phyloP scores from a whole-genome alignment of 305 asterid species.

The Stenogyne calaminthoides region DNA sequence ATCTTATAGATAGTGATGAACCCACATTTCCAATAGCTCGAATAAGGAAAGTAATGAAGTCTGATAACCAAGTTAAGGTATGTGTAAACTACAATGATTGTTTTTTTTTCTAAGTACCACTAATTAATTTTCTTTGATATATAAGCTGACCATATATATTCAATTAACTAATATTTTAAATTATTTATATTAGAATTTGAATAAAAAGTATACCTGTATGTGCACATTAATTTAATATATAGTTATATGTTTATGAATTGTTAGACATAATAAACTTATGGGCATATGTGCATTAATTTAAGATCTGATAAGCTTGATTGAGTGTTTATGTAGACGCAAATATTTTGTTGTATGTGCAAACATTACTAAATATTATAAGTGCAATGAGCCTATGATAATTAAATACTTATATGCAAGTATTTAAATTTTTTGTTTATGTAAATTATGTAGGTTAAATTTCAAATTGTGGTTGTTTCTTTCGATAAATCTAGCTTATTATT shows the following conservation, averaged over 20 bases:
- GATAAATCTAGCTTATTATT: background rate
- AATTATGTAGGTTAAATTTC: background rate
- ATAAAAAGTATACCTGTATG: background rate
- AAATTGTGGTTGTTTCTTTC: background rate
- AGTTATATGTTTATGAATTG: no score
- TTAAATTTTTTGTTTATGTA: background rate
- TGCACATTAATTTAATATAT: background rate
- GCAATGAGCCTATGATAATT: background rate
- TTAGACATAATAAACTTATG: no score
- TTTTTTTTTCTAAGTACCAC: background rate
- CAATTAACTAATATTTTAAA: background rate
- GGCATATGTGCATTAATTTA: no score
- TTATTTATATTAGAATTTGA: background rate
- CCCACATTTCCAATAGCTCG: conserved; percentile 49
- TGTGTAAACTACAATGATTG: background rate
- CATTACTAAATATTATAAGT: no score
- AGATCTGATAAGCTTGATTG: background rate
- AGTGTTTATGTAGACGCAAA: background rate
- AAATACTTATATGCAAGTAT: background rate
- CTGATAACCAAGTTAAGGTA: conserved; percentile 50
- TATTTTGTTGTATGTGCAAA: background rate
- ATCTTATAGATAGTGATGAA: conserved; percentile 31
- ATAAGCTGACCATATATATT: background rate
- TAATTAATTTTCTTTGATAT: background rate
- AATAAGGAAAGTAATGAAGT: conserved; percentile 49